A percentile compares a stretch with the other conserved stretches of the same genome.
phyloP scores from a whole-genome alignment of 768 basidiomycete genomes.

The Serendipita sp. region DNA sequence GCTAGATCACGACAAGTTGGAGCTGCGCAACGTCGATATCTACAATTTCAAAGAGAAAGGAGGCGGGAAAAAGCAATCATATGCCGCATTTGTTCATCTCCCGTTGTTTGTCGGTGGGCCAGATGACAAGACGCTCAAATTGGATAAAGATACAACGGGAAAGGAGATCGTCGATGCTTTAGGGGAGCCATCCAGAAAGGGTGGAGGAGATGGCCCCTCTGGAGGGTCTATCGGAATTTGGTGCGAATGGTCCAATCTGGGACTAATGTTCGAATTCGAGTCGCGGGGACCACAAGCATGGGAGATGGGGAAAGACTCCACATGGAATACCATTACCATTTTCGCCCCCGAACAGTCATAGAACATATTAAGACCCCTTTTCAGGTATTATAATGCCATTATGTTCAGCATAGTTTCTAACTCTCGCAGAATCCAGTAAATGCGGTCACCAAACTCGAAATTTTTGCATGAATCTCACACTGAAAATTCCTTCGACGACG shows the following conservation, averaged over 20 bases:
- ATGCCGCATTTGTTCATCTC: background rate
- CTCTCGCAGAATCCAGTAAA: background rate
- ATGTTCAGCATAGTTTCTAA: too few species aligned
- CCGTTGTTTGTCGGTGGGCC: background rate
- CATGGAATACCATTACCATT: slow-evolving; percentile 60
- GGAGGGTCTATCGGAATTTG: slow-evolving; percentile 79
- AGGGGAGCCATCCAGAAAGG: slow-evolving; percentile 83
- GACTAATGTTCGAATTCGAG: slow-evolving; percentile 74
- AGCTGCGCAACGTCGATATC: slow-evolving; percentile 61
- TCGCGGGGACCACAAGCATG: slow-evolving; percentile 70
- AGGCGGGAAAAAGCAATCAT: background rate
- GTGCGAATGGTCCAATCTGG: slow-evolving; percentile 79
- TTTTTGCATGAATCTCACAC: background rate
- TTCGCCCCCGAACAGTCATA: slow-evolving; percentile 22
- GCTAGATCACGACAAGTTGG: slow-evolving; percentile 33
- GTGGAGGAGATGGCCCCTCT: slow-evolving; percentile 73
- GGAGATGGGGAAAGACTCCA: slow-evolving; percentile 70
- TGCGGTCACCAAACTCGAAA: background rate
- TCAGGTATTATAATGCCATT: too few species aligned
- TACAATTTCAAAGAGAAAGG: slow-evolving; percentile 38
- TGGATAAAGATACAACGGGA: slow-evolving; percentile 43
- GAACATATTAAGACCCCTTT: too few species aligned
- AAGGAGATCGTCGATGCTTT: slow-evolving; percentile 58
- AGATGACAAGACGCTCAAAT: slow-evolving; percentile 19
- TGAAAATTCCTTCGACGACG: too few species aligned